Evolutionary conservation across 768 basidiomycete species (phyloP), one percentile per base, ranked within the genome.

Genomic region (Amanita muscaria): DNA sequence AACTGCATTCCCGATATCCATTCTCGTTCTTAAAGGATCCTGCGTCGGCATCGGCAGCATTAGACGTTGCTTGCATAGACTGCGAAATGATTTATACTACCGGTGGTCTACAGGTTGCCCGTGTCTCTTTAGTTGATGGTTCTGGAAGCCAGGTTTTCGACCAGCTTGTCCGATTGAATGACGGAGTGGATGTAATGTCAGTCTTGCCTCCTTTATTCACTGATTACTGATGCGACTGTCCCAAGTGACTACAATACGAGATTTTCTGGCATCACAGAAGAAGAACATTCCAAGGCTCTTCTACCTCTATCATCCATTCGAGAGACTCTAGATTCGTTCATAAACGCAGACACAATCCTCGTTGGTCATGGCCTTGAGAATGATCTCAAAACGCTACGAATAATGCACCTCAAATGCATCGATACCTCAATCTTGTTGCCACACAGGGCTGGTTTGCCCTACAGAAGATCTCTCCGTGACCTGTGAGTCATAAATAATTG

Each of bases 71-170:
- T 4, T 89, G 89, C 0, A 68, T 98, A 40, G 96, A 99, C 60
- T 98, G 96, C 57, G 96, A 99, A 63, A 91, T 98, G 88, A 72
- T 97, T 7, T 91, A 93, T 64, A 87, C 90, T 0, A 97, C 93
- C 0, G 88, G 86, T 4, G 96, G 96, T 0, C 79, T 90, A 74
- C 80, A 84, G 16, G 79, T 96, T 3, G 94, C 91, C 2, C 77
- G 96, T 3, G 80, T 96, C 2, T 96, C 93, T 0, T 77, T 94
- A 5, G 78, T 98, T 2, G 86, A 94, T 56, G 83, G 80, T 6
- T 59, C 69, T 1, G 90, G 89, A 1, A 65, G 67, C 21, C 69
- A 79, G 42, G 72, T 97, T 2, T 81, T 94, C 36, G 96, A 99
- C 59, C 76, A 91, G 57, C 61, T 85, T 34, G 76, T 93, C 24